Evolutionary conservation across 371 early-diverging fungal species (phyloP).

Genomic region (Apophysomyces ossiformis): DNA sequence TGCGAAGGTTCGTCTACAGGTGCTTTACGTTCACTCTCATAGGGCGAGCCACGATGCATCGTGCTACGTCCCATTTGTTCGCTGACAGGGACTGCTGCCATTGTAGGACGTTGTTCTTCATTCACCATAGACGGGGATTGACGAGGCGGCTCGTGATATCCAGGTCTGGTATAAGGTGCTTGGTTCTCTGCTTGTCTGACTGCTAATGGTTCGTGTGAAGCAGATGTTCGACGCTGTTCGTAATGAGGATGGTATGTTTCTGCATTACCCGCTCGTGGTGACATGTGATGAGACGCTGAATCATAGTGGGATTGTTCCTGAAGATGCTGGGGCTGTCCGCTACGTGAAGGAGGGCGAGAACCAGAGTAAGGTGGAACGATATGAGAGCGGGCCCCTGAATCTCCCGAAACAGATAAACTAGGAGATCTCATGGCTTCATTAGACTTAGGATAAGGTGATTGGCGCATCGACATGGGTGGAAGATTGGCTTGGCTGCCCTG

Average conservation of each 20-base stretch:
- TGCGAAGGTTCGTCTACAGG: not conserved
- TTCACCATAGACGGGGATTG: conserved; percentile 1
- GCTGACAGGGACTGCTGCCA: not conserved
- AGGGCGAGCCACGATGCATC: not conserved
- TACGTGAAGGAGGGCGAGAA: not conserved
- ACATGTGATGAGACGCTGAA: conserved; percentile 17
- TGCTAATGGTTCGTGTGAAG: conserved; percentile 20
- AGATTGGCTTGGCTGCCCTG: conserved; percentile 21
- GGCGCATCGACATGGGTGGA: conserved; percentile 36
- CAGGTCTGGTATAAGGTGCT: conserved; percentile 8
- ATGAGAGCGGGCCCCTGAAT: not conserved
- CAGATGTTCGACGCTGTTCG: conserved; percentile 23
- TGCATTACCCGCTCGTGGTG: conserved; percentile 21
- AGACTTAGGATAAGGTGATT: conserved; percentile 16
- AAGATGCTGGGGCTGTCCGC: conserved; percentile 6
- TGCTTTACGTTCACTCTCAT: conserved; percentile 2
- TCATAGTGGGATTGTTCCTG: conserved; percentile 18
- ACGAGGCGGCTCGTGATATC: not conserved
- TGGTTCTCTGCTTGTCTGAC: conserved; percentile 8
- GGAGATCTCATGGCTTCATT: conserved; percentile 24
- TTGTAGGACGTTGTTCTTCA: not conserved
- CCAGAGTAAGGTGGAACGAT: not conserved
- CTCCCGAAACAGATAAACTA: conserved; percentile 12
- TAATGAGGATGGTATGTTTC: conserved; percentile 25
- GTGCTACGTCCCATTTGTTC: not conserved